These are phyloP conservation scores for Paracorniculantispora psalliotae DNA, from an alignment of 2,329 filamentous ascomycete species.

Conservation along the genomic window DNA sequence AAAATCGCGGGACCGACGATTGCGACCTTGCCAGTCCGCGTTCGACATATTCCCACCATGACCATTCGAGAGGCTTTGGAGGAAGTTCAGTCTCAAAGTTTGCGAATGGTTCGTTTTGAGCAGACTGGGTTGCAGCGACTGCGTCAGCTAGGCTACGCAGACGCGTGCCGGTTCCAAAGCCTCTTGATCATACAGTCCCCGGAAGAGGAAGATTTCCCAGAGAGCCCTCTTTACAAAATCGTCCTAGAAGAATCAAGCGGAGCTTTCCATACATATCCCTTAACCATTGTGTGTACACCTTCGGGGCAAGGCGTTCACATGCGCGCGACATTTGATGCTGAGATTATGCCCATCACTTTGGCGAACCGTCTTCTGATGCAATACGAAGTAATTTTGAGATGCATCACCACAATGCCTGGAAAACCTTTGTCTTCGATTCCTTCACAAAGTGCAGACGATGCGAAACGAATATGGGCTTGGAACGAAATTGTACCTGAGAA, in stretches of 20 bases:
- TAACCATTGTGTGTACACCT: not conserved
- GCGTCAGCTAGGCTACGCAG: conserved; percentile 45
- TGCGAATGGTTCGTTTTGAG: conserved; percentile 30
- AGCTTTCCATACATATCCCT: not conserved
- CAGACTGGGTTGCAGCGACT: conserved; percentile 55
- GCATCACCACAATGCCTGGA: not conserved
- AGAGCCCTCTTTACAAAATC: not conserved
- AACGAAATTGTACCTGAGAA: not conserved
- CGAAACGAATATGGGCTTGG: not conserved
- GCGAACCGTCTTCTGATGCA: not conserved
- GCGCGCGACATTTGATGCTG: not conserved
- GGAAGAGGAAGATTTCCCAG: not conserved
- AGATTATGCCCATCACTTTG: not conserved
- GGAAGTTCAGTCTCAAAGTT: conserved; percentile 3
- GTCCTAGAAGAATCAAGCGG: not conserved
- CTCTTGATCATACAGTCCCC: not conserved
- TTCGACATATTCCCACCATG: not conserved
- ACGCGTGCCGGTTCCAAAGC: conserved; percentile 47
- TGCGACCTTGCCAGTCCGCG: conserved; percentile 13
- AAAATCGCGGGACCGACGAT: conserved; percentile 23
- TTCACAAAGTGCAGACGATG: not conserved
- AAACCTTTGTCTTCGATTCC: not conserved
- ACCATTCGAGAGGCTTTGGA: not conserved
- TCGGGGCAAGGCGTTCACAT: not conserved
- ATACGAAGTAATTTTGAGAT: not conserved